phyloP scores from a whole-genome alignment of 2,329 filamentous ascomycete genomes.

The Phialocephala subalpina region DNA sequence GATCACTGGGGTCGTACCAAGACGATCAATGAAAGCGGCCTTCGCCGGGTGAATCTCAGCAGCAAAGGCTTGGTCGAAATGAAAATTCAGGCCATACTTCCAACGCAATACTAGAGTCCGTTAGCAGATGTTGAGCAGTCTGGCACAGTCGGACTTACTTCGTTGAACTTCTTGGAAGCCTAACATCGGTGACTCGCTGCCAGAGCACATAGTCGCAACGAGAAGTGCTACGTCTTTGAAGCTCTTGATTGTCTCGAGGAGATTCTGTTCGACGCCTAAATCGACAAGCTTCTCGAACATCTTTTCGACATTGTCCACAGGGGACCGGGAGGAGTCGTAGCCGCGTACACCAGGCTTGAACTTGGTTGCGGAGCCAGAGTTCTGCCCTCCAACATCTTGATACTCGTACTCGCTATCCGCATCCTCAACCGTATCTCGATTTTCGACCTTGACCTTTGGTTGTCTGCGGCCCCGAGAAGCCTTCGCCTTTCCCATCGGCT shows the following conservation, averaged over 20 bases:
- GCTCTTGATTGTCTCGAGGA: neutral
- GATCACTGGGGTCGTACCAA: conserved; percentile 59
- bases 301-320: neutral
- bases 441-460: too few species aligned
- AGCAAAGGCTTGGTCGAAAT: conserved; percentile 63
- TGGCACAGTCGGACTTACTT: conserved; percentile 42
- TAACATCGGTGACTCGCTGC: conserved; percentile 78
- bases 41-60: conserved; percentile 71
- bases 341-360: neutral
- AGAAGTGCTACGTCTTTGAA: conserved; percentile 37
- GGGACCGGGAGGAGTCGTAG: neutral
- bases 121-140: neutral
- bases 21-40: conserved; percentile 69
- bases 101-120: neutral
- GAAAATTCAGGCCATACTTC: conserved; percentile 7
- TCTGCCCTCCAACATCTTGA: neutral
- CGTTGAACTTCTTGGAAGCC: conserved; percentile 65
- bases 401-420: neutral
- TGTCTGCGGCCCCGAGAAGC: too few species aligned
- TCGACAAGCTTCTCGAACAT: neutral
- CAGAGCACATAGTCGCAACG: conserved; percentile 79
- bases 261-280: neutral
- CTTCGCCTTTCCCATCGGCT: neutral
- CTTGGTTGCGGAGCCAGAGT: neutral
- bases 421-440: neutral